Evolutionary conservation across 2,329 filamentous ascomycete species (phyloP), one percentile per base, ranked within the genome.

Genomic region (Calonectria honghensis): DNA sequence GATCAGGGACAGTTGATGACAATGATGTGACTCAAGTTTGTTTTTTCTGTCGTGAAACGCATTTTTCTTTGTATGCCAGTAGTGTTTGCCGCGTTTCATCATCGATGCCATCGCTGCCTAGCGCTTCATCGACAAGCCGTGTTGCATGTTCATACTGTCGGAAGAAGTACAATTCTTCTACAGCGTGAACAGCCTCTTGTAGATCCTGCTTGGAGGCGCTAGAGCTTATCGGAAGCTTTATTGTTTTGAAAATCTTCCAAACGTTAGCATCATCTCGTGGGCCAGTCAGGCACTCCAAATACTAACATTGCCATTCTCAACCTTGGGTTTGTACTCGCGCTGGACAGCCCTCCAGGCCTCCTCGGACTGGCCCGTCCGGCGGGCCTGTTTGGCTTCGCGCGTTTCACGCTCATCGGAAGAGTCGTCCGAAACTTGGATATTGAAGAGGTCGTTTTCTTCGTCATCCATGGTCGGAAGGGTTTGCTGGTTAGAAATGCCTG

Each of bases 91-190:
- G 81, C 9, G 87, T 86, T 59, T 90, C 89, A 4, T 75, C 75
- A 32, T 91, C 89, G 16, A 91, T 73, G 9, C 81, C 84, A 6
- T 79, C 77, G 5, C 75, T 78, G 18, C 77, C 80, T 7, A 90
- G 79, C 0, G 87, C 81, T 6, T 79, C 76, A 3, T 78, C 70
- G 7, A 87, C 82, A 57, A 91, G 86, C 14, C 79, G 77, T n/a
- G 85, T 83, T 2, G 86, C 89, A 69, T 89, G 86, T 1, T 81
- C 81, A 72, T 86, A 91, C 41, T 86, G 83, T 7, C 85, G 82
- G 76, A 88, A 88, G 80, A 90, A 91, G 78, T 91, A 91, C 57
- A 91, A 84, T 81, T 92, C 90, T 79, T 91, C 90, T 10, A 90
- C 88, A 0, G 90, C 90, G 78, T 91, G 89, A 27, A 91, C 73